Percentiles rank a stretch among this genome's conserved stretches.
Evolutionary conservation across 345 rosid genomes (phyloP).

Genomic region (Litchi chinensis): DNA sequence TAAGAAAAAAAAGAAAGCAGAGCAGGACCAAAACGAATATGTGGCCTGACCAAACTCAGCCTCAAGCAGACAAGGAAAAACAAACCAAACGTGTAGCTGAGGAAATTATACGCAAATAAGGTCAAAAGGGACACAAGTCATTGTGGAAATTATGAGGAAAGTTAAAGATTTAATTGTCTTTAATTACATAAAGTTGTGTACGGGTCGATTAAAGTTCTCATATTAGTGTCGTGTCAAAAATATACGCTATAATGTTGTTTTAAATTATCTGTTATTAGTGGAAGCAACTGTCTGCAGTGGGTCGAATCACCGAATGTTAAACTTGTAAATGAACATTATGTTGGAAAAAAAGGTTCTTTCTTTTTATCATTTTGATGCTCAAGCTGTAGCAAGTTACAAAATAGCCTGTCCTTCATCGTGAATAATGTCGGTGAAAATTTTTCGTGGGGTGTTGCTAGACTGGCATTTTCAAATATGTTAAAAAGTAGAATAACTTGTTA

Average conservation of each 20-base stretch:
- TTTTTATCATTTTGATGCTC: background rate
- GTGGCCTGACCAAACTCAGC: constrained; percentile 4
- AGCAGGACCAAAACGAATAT: background rate
- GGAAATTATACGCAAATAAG: background rate
- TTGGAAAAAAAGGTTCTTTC: background rate
- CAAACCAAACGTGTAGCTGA: background rate
- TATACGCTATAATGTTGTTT: background rate
- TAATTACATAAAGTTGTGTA: constrained; percentile 9
- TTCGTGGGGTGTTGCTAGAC: background rate
- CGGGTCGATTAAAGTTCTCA: background rate
- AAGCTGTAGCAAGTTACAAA: background rate
- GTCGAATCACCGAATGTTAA: constrained; percentile 8
- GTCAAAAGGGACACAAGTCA: constrained; percentile 21
- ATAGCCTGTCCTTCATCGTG: background rate
- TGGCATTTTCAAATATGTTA: background rate
- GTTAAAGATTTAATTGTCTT: background rate
- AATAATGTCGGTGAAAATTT: background rate
- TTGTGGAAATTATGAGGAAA: constrained; percentile 17
- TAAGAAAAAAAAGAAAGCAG: background rate
- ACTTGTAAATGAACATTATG: background rate
- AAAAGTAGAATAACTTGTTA: background rate
- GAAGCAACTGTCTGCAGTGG: background rate
- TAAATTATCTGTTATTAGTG: background rate
- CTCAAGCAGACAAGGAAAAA: constrained; percentile 10
- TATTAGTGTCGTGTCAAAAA: constrained; percentile 9